A percentile compares a stretch with the other conserved stretches of the same genome.
phyloP scores from a whole-genome alignment of 2,329 filamentous ascomycete genomes.

The Pyrenophora teres region DNA sequence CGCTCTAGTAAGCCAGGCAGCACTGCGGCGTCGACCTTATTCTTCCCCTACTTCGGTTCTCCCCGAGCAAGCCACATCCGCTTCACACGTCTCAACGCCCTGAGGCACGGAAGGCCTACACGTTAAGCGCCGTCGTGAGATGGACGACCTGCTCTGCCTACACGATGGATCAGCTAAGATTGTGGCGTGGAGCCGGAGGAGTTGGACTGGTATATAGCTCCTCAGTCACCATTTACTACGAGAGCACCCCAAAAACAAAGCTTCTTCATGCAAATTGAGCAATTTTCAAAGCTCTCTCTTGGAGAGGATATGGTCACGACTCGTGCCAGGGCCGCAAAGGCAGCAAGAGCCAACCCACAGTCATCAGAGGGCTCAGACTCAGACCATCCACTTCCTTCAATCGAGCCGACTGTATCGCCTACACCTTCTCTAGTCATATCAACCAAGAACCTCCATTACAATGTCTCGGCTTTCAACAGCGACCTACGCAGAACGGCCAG shows the following conservation, averaged over 20 bases:
- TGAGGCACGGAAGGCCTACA: constrained; percentile 39
- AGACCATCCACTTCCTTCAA: constrained; percentile 28
- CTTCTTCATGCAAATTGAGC: constrained; percentile 44
- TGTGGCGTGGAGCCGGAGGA: constrained; percentile 34
- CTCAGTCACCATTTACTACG: constrained; percentile 14
- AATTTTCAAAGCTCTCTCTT: constrained; percentile 45
- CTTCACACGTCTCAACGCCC: constrained; percentile 30
- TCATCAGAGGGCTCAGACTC: constrained; percentile 25
- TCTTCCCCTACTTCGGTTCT: constrained; percentile 25
- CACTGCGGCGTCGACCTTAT: constrained; percentile 28
- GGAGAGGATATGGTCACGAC: constrained; percentile 46
- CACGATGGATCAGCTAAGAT: constrained; percentile 30
- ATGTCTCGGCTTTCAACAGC: constrained; percentile 39
- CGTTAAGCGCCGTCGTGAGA: constrained; percentile 37
- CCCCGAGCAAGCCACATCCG: constrained; percentile 39
- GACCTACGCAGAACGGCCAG: constrained; percentile 40
- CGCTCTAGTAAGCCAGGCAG: constrained; percentile 28
- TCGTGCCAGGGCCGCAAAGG: constrained; percentile 42
- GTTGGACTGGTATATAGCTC: constrained; percentile 41
- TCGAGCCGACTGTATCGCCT: constrained; percentile 31
- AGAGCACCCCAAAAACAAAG: constrained; percentile 18
- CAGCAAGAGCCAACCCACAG: constrained; percentile 25
- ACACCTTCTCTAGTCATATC: constrained; percentile 42
- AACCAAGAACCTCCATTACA: constrained; percentile 41
- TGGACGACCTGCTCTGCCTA: constrained; percentile 28